These are phyloP conservation scores for Phytopythium litorale DNA, from an alignment of 352 stramenopile species.

Conservation along the genomic window DNA sequence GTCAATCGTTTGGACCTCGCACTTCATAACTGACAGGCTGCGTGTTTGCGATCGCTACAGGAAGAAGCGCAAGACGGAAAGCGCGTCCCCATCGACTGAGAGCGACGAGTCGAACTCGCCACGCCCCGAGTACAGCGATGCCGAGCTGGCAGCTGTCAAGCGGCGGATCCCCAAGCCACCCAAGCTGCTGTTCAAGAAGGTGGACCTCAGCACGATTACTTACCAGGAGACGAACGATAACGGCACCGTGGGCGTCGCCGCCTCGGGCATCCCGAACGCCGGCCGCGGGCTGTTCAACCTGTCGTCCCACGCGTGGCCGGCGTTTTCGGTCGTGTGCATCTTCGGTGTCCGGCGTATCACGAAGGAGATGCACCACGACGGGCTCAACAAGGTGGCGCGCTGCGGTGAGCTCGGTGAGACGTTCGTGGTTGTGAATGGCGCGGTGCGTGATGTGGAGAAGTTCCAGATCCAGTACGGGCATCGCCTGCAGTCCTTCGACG, in stretches of 20 bases:
- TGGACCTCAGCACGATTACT: slow-evolving; percentile 82
- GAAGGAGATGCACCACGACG: slow-evolving; percentile 85
- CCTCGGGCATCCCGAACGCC: slow-evolving; percentile 80
- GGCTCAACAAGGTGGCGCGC: slow-evolving; percentile 82
- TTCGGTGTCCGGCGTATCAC: slow-evolving; percentile 84
- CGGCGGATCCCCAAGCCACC: slow-evolving; percentile 78
- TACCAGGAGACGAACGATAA: slow-evolving; percentile 86
- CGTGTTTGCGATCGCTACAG: slow-evolving; percentile 19
- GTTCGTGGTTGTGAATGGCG: slow-evolving; percentile 85
- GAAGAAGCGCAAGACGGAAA: slow-evolving; percentile 75
- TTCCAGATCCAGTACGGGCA: slow-evolving; percentile 88
- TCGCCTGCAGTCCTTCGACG: slow-evolving; percentile 75
- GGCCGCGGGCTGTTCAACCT: slow-evolving; percentile 83
- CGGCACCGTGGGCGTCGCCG: slow-evolving; percentile 77
- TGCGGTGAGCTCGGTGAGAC: slow-evolving; percentile 84
- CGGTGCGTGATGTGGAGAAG: slow-evolving; percentile 83
- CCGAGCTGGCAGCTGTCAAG: slow-evolving; percentile 77
- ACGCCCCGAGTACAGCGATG: slow-evolving; percentile 72
- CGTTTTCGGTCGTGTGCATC: slow-evolving; percentile 87
- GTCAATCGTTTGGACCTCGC: background rate
- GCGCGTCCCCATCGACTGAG: slow-evolving; percentile 55
- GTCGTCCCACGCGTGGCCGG: slow-evolving; percentile 70
- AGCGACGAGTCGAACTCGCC: slow-evolving; percentile 60
- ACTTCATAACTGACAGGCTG: slow-evolving; percentile 13
- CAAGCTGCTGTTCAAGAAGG: slow-evolving; percentile 82